Evolutionary conservation across 441 rosid genomes (phyloP).

Genomic region (Eruca vesicaria): DNA sequence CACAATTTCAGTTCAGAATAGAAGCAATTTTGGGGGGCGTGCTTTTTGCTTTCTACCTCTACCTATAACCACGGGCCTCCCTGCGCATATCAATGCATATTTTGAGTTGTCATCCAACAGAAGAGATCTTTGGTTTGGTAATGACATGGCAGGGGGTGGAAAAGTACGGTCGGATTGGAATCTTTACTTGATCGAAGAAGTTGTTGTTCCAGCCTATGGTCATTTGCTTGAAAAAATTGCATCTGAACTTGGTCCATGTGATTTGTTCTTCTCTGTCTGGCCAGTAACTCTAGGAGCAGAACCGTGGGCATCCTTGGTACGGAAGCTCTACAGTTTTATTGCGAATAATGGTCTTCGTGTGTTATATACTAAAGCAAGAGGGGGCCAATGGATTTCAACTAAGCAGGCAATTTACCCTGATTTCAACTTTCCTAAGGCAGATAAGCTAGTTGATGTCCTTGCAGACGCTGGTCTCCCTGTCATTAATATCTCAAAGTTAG

Average conservation of each 20-base stretch:
- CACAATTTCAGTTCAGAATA: constrained; percentile 44
- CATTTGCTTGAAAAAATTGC: constrained; percentile 93
- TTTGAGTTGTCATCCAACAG: constrained; percentile 97
- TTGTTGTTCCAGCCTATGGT: constrained; percentile 94
- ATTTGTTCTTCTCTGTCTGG: constrained; percentile 86
- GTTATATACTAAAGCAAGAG: constrained; percentile 88
- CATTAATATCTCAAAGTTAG: constrained; percentile 57
- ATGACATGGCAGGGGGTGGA: constrained; percentile 99
- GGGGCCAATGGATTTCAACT: constrained; percentile 93
- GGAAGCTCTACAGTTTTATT: constrained; percentile 66
- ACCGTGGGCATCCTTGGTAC: constrained; percentile 97
- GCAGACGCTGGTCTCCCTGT: constrained; percentile 92
- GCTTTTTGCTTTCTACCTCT: constrained; percentile 98
- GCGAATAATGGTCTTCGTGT: constrained; percentile 78
- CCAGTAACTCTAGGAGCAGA: constrained; percentile 70
- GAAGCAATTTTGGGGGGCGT: constrained; percentile 79
- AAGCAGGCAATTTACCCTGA: constrained; percentile 96
- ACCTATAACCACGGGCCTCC: constrained; percentile 92
- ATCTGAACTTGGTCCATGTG: constrained; percentile 79
- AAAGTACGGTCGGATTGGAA: constrained; percentile 98
- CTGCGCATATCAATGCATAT: constrained; percentile 92
- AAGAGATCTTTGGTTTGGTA: constrained; percentile 99
- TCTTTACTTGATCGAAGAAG: constrained; percentile 78
- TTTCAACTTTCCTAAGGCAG: constrained; percentile 64
- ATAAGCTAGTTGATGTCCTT: constrained; percentile 78